These are phyloP conservation scores for Saturnispora besseyi DNA, from an alignment of 805 yeast genomes.

Conservation along the genomic window DNA sequence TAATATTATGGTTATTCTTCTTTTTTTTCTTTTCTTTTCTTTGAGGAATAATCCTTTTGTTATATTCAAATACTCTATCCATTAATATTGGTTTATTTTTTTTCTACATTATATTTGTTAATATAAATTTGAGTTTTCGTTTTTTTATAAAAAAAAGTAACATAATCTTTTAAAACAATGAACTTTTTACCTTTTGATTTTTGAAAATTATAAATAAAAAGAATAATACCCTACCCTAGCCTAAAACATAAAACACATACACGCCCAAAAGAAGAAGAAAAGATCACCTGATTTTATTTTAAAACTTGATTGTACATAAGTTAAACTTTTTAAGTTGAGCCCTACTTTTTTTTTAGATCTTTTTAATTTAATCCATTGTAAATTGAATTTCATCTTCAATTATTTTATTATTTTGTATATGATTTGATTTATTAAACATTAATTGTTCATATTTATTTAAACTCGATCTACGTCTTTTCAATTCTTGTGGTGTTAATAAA, in stretches of 20 bases:
- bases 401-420: constrained; percentile 6
- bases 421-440: constrained; percentile 8
- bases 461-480: constrained; percentile 56
- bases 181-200: too few relatives aligned
- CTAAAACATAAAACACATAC: not conserved
- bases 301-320: not conserved
- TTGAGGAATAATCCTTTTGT: not conserved
- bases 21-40: not conserved
- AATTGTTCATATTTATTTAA: constrained; percentile 7
- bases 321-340: not conserved
- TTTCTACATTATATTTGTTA: not conserved
- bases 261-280: not conserved
- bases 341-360: not conserved
- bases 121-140: not conserved
- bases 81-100: not conserved
- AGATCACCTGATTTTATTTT: not conserved
- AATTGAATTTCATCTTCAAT: constrained; percentile 27
- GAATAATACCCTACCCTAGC: too few relatives aligned
- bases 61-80: not conserved
- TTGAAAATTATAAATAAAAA: too few relatives aligned
- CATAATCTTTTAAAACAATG: too few relatives aligned
- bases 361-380: constrained; percentile 20
- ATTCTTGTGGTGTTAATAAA: constrained; percentile 71
- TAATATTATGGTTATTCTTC: not conserved
- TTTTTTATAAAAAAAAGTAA: not conserved